Evolutionary conservation across 2,329 filamentous ascomycete genomes (phyloP), one percentile per base, ranked within the genome.

Genomic region (Chaetomium sp.): DNA sequence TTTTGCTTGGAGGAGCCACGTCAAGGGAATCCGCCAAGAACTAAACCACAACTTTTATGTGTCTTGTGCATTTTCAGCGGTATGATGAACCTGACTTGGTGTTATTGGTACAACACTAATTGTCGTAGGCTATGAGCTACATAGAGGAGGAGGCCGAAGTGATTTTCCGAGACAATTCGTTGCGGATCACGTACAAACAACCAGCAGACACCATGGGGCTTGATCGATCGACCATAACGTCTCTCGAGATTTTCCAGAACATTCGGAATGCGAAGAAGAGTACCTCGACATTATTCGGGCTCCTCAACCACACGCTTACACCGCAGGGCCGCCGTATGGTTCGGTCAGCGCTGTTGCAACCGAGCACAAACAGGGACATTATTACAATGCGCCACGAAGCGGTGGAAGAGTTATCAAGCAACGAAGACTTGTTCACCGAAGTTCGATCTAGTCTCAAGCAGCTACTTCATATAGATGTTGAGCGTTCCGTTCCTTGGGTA

Each of bases 181-280:
- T 97, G 36, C 84, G 90, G 3, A 87, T 97, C 66, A 86, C 84
- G 60, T 96, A 95, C 63, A 86, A 92, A 65, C 87, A 91, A 1
- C 91, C 90, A 0, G 89, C 95, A 67, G 88, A 92, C 32, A 89
- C 90, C 0, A 96, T 97, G 91, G 89, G 95, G 81, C 95, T 97
- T 63, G 92, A 96, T 65, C 79, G 94, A 2, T 87, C 89, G 0
- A 95, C 91, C 0, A 89, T 96, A 34, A 80, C 86, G 40, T 90
- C 90, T 0, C 76, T 99, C 3, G 94, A 99, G 68, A 78, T 99
- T 5, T 87, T 97, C 33, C 90, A 96, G 65, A 99, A 96, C 62
- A 67, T 91, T 0, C 85, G 88, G 10, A 85, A 87, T 62, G 66
- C 84, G 0, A 91, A 87, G 62, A 95, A 91, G 0, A 89, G 85